phyloP scores from a whole-genome alignment of 2,329 filamentous ascomycete species.

The Remersonia thermophila region DNA sequence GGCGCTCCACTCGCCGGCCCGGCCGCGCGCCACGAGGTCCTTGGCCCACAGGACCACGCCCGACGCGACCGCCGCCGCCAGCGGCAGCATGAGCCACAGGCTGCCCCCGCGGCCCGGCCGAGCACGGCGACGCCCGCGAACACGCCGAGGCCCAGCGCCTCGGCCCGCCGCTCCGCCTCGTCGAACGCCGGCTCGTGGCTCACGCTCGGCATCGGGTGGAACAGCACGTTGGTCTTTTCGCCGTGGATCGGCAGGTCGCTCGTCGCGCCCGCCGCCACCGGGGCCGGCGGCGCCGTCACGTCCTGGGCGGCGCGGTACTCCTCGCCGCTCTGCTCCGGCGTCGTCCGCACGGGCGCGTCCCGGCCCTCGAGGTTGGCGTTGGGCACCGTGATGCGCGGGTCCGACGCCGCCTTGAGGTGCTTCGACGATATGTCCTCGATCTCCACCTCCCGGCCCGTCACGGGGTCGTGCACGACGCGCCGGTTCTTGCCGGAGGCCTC shows the following conservation, averaged over 20 bases:
- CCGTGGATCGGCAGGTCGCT: slow-evolving; percentile 92
- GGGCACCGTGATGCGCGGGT: slow-evolving; percentile 71
- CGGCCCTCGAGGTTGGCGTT: slow-evolving; percentile 83
- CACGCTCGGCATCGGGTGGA: slow-evolving; percentile 88
- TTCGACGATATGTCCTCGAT: slow-evolving; percentile 58
- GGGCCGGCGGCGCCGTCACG: slow-evolving; percentile 80
- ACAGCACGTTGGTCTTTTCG: slow-evolving; percentile 92
- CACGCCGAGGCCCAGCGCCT: slow-evolving; percentile 55
- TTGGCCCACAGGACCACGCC: too few species aligned
- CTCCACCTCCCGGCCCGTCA: slow-evolving; percentile 72
- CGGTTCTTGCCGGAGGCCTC: slow-evolving; percentile 34
- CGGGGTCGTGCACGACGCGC: slow-evolving; percentile 72
- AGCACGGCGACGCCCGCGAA: slow-evolving; percentile 63
- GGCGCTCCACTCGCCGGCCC: slow-evolving; percentile 76
- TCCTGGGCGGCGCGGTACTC: slow-evolving; percentile 83
- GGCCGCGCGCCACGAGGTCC: slow-evolving; percentile 68
- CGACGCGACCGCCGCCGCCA: slow-evolving; percentile 58
- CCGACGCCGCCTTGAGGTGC: slow-evolving; percentile 55
- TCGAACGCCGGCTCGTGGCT: slow-evolving; percentile 83
- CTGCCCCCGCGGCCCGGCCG: slow-evolving; percentile 61
- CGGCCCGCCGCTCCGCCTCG: slow-evolving; percentile 62
- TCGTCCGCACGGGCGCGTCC: slow-evolving; percentile 58
- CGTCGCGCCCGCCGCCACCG: slow-evolving; percentile 66
- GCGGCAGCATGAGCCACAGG: slow-evolving; percentile 62
- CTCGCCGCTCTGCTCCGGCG: slow-evolving; percentile 55